Conservation (phyloP, 2,329 filamentous ascomycete genomes). For the Sporothrix protearum region DNA sequence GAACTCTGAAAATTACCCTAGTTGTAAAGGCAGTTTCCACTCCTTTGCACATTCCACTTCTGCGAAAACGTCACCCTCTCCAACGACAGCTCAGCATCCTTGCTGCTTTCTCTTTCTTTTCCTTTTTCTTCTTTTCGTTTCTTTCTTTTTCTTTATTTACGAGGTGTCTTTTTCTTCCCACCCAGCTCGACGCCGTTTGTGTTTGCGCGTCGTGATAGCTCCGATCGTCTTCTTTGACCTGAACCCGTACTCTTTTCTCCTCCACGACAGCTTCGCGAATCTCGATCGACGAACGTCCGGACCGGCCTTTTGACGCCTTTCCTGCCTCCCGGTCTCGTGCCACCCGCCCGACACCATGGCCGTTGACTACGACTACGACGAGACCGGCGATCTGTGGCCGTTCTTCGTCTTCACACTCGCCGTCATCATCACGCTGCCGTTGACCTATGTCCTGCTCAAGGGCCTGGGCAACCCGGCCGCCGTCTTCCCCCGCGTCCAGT, state of each 20-base stretch:
- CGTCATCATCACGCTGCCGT: conserved; percentile 79
- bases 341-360: conserved; percentile 60
- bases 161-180: background rate
- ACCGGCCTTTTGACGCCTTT: no score
- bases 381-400: conserved; percentile 97
- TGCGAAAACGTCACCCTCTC: conserved; percentile 12
- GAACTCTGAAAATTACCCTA: background rate
- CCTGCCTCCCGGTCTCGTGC: background rate
- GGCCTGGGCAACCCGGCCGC: conserved; percentile 72
- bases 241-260: background rate
- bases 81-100: background rate
- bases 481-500: conserved; percentile 76
- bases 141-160: background rate
- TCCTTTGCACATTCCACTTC: background rate
- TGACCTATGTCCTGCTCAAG: conserved; percentile 84
- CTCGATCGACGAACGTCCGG: background rate
- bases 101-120: background rate
- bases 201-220: background rate
- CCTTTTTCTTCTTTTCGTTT: background rate
- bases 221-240: background rate
- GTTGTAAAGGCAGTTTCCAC: background rate
- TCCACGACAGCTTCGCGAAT: background rate
- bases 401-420: conserved; percentile 95
- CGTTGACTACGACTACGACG: conserved; percentile 97
- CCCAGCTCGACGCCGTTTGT: background rate